Base-by-base conservation (phyloP, 2,329 filamentous ascomycete genomes). In the Eurotiales sp. region DNA sequence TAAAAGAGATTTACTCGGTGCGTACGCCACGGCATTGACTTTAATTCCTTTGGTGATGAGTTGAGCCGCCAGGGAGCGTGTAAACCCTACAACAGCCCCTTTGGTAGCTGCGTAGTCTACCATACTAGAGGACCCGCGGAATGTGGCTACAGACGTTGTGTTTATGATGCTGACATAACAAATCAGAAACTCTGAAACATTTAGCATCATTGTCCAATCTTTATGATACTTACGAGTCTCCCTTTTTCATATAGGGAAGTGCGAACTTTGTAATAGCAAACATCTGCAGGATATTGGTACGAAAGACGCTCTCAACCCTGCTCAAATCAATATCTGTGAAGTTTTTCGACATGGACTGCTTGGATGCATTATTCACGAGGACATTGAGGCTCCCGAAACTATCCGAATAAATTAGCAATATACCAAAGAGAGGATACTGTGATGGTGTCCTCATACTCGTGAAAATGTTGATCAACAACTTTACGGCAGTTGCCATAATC, bases 211-310 rank as follows among this genome's bases (percentile, higher is more conserved):
- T 6, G 36, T 49, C 21, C 34, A 37, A 37, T 36, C 32, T 22
- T 23, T n/a, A 3, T 14, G 11, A 19, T 27, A 67, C 72, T 55
- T 55, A 75, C 73, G 70, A 73, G 41, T 67, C 67, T 4, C 78
- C 77, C 46, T 67, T 72, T 50, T 74, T 69, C 78, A 83, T 79
- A 56, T 82, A 75, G 4, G 75, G 74, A 7, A 83, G 62, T 0
- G 79, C 72, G 54, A 74, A 82, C 60, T 83, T 83, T 4, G 77
- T 77, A 54, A 83, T 69, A n/a, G 79, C 78, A 59, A 84, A 80
- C 70, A 82, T 82, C 50, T 77, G 74, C 8, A 81, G 58, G 27
- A 83, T 77, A 54, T 83, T 83, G 54, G 72, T 76, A 40, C 73
- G 74, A 70, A 83, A 85, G 0, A 76, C 78, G 56, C 74, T 77